phyloP scores from a whole-genome alignment of 2,329 filamentous ascomycete species.

The Amylocarpus encephaloides region DNA sequence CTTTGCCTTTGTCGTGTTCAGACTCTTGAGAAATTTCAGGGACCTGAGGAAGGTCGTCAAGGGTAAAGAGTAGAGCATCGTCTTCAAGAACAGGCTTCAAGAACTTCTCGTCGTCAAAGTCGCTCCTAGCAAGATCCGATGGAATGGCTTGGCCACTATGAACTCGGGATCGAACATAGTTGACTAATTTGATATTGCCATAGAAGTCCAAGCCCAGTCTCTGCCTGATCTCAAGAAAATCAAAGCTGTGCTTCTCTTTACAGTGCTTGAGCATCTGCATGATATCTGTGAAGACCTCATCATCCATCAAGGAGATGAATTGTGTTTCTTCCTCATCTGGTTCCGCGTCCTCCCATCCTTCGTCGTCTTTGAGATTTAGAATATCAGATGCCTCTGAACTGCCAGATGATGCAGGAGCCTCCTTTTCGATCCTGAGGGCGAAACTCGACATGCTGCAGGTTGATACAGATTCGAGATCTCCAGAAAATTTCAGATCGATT shows the following conservation, averaged over 20 bases:
- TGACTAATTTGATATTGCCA: slow-evolving; percentile 67
- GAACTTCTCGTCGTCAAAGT: slow-evolving; percentile 72
- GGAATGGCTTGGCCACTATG: slow-evolving; percentile 37
- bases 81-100: slow-evolving; percentile 82
- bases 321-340: slow-evolving; percentile 56
- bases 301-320: slow-evolving; percentile 63
- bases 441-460: slow-evolving; percentile 17
- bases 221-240: slow-evolving; percentile 56
- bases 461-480: slow-evolving; percentile 1
- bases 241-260: slow-evolving; percentile 59
- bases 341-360: slow-evolving; percentile 54
- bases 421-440: slow-evolving; percentile 12
- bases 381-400: slow-evolving; percentile 38
- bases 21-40: slow-evolving; percentile 30
- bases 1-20: slow-evolving; percentile 26
- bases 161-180: slow-evolving; percentile 50
- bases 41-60: slow-evolving; percentile 67
- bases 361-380: slow-evolving; percentile 37
- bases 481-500: slow-evolving; percentile 2
- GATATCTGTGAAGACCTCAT: slow-evolving; percentile 58
- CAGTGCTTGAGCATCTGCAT: slow-evolving; percentile 61
- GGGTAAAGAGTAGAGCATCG: slow-evolving; percentile 78
- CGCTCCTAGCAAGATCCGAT: slow-evolving; percentile 47
- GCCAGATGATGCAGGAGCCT: slow-evolving; percentile 30
- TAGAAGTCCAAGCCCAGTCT: slow-evolving; percentile 62